Evolutionary conservation across 2,329 filamentous ascomycete species (phyloP).

Genomic region (Aspergillus sp.): DNA sequence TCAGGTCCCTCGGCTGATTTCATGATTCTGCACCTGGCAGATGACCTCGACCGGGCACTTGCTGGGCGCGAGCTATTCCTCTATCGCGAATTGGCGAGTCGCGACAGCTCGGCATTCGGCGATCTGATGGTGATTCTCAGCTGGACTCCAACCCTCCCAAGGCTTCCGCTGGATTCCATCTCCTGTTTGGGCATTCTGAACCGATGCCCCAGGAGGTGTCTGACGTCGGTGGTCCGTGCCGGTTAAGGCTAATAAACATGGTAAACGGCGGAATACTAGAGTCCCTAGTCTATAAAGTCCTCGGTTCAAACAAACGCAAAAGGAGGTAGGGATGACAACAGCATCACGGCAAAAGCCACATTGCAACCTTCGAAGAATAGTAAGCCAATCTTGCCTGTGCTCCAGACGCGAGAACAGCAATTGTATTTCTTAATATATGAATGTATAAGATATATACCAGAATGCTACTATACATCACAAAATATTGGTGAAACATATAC

Average conservation of each 20-base stretch:
- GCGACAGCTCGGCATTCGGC: not conserved
- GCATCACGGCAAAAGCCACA: not conserved
- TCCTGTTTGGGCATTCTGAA: not conserved
- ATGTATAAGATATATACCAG: not conserved
- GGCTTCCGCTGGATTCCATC: not conserved
- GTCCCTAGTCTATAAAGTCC: not conserved
- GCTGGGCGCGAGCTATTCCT: not conserved
- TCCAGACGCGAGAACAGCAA: no score
- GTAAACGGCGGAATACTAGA: not conserved
- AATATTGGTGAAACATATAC: not conserved
- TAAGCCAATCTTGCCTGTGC: not conserved
- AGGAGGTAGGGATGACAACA: not conserved
- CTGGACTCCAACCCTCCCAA: not conserved
- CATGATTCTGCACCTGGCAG: not conserved
- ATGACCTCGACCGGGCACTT: not conserved
- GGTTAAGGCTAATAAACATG: not conserved
- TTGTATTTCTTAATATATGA: no score
- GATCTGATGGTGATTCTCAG: not conserved
- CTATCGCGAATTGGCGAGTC: not conserved
- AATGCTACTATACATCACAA: not conserved
- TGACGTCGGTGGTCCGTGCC: not conserved
- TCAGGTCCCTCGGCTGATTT: not conserved
- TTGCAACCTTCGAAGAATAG: not conserved
- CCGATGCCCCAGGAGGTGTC: not conserved
- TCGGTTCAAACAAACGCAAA: not conserved